These are phyloP conservation scores for Xanthoconium stramineum DNA, from an alignment of 768 basidiomycete species.

Conservation along the genomic window DNA sequence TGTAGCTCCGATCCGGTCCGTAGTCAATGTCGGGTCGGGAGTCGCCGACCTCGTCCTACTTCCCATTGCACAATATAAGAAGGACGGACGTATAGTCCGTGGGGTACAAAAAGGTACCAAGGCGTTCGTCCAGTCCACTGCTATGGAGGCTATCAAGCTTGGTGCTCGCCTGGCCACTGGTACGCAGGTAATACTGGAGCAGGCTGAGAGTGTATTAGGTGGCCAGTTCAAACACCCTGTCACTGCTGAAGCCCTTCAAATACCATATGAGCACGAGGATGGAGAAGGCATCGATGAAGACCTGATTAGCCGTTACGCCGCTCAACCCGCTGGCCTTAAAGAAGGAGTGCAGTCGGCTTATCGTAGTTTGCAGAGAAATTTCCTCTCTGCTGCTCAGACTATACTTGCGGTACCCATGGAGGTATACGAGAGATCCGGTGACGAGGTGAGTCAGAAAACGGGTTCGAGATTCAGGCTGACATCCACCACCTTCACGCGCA, in stretches of 20 bases:
- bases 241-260: conserved; percentile 63
- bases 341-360: conserved; percentile 95
- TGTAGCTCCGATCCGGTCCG: conserved; percentile 91
- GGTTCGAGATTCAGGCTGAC: neutral
- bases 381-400: conserved; percentile 94
- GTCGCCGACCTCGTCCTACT: conserved; percentile 94
- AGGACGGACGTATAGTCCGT: conserved; percentile 88
- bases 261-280: conserved; percentile 33
- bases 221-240: conserved; percentile 67
- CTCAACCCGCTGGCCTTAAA: conserved; percentile 79
- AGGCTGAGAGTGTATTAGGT: conserved; percentile 88
- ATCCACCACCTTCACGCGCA: conserved; percentile 29
- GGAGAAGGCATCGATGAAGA: conserved; percentile 44
- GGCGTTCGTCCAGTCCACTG: conserved; percentile 91
- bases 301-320: conserved; percentile 83
- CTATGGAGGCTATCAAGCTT: conserved; percentile 91
- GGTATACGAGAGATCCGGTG: conserved; percentile 91
- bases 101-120: conserved; percentile 94
- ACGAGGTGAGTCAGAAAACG: conserved; percentile 57
- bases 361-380: conserved; percentile 77
- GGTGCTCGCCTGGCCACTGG: conserved; percentile 94
- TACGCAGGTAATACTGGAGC: conserved; percentile 95
- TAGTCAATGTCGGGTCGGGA: conserved; percentile 97
- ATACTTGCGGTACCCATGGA: conserved; percentile 99
- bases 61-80: conserved; percentile 96